Evolutionary conservation across 352 stramenopile species (phyloP).

Genomic region (Chrysophaeum taylorii): DNA sequence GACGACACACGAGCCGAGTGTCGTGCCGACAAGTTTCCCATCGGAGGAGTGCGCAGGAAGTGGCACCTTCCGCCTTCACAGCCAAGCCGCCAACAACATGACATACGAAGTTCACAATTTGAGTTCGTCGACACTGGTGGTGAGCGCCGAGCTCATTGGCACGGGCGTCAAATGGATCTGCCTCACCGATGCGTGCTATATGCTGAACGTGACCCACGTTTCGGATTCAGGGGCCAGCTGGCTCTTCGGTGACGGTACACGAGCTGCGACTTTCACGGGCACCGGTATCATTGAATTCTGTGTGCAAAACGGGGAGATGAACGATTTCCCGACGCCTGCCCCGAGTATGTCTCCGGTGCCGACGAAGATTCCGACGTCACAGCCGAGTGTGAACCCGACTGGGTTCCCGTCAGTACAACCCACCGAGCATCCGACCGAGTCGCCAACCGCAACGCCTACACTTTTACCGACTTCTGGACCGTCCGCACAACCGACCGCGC

Average conservation of each 20-base stretch:
- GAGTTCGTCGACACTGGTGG: constrained; percentile 10
- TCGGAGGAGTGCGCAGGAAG: too few relatives aligned
- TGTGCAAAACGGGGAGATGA: background rate
- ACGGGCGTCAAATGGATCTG: background rate
- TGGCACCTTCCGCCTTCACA: background rate
- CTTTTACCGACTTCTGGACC: background rate
- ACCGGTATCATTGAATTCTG: background rate
- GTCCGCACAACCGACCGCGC: background rate
- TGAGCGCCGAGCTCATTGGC: constrained; percentile 14
- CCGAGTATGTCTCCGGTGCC: constrained; percentile 2
- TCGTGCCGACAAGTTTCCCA: background rate
- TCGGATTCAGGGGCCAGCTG: background rate
- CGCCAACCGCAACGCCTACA: background rate
- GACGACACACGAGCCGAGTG: constrained; percentile 7
- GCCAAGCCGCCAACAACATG: constrained; percentile 4
- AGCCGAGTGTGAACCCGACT: background rate
- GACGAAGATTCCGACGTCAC: constrained; percentile 1
- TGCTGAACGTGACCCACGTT: background rate
- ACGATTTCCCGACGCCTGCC: background rate
- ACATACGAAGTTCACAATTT: constrained; percentile 8
- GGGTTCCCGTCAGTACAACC: background rate
- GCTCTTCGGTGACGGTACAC: constrained; percentile 2
- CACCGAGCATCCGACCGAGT: background rate
- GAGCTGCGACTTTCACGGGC: background rate
- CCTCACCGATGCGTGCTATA: constrained; percentile 3